Evolutionary conservation across 495 filamentous ascomycete species (phyloP).

Genomic region (Talaromyces stipitatus): DNA sequence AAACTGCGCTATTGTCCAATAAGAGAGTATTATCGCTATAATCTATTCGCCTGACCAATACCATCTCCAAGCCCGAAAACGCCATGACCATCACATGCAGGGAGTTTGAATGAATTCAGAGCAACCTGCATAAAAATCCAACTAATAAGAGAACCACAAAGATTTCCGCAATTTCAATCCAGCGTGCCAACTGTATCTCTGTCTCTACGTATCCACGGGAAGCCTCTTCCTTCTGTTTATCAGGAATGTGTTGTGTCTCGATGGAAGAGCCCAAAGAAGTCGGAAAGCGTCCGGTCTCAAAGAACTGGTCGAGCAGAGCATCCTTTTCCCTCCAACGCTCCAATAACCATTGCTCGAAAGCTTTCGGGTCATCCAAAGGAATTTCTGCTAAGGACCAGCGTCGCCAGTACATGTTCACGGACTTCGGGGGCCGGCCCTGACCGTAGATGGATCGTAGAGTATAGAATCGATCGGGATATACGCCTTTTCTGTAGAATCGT

Average conservation of each 20-base stretch:
- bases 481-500: constrained; percentile 36
- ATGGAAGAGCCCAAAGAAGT: constrained; percentile 43
- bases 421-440: constrained; percentile 59
- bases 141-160: constrained; percentile 35
- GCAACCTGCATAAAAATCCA: not conserved
- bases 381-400: constrained; percentile 50
- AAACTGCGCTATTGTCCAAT: not conserved
- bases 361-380: constrained; percentile 48
- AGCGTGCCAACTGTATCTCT: constrained; percentile 42
- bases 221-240: constrained; percentile 24
- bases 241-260: constrained; percentile 24
- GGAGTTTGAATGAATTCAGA: not conserved
- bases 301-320: constrained; percentile 48
- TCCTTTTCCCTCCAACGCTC: constrained; percentile 60
- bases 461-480: constrained; percentile 59
- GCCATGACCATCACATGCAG: not conserved
- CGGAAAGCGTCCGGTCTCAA: constrained; percentile 53
- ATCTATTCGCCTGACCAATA: not conserved
- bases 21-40: not conserved
- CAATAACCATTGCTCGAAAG: constrained; percentile 51
- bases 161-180: constrained; percentile 49
- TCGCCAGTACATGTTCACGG: constrained; percentile 65
- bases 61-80: not conserved
- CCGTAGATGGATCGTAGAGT: constrained; percentile 56
- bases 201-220: constrained; percentile 51